phyloP scores from a whole-genome alignment of 805 yeast species.

The Hemisphaericaspora nanyangensis region DNA sequence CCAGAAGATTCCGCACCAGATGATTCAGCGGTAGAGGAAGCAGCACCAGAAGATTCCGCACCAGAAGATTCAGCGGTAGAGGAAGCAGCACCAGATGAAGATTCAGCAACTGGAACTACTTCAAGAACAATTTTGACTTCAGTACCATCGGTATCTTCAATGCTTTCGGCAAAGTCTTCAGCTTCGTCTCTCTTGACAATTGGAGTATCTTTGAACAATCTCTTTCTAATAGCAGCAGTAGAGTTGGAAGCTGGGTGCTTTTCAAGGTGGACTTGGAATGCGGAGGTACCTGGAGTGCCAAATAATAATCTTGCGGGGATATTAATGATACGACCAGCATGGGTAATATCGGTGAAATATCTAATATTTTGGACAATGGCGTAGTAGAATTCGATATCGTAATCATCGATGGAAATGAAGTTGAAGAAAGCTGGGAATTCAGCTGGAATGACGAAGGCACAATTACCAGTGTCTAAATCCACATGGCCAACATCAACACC shows the following conservation, averaged over 20 bases:
- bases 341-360: constrained; percentile 31
- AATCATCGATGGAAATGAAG: constrained; percentile 26
- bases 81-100: constrained; percentile 10
- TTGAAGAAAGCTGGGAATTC: constrained; percentile 24
- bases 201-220: constrained; percentile 25
- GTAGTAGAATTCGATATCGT: constrained; percentile 34
- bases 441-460: constrained; percentile 35
- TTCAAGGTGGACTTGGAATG: constrained; percentile 27
- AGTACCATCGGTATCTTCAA: constrained; percentile 19
- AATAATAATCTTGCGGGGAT: constrained; percentile 31
- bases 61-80: constrained; percentile 10
- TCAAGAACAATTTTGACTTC: constrained; percentile 15
- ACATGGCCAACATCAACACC: constrained; percentile 32
- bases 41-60: constrained; percentile 9
- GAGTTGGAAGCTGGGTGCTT: constrained; percentile 33
- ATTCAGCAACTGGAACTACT: constrained; percentile 13
- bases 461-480: constrained; percentile 37
- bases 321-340: constrained; percentile 29
- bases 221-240: constrained; percentile 38
- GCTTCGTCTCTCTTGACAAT: constrained; percentile 30
- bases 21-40: constrained; percentile 12
- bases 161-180: constrained; percentile 24
- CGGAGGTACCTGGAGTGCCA: constrained; percentile 17
- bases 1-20: constrained; percentile 16
- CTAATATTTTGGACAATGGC: constrained; percentile 17